Base-by-base conservation (phyloP, 257 asterid species). In the Pogostemon cablin region DNA sequence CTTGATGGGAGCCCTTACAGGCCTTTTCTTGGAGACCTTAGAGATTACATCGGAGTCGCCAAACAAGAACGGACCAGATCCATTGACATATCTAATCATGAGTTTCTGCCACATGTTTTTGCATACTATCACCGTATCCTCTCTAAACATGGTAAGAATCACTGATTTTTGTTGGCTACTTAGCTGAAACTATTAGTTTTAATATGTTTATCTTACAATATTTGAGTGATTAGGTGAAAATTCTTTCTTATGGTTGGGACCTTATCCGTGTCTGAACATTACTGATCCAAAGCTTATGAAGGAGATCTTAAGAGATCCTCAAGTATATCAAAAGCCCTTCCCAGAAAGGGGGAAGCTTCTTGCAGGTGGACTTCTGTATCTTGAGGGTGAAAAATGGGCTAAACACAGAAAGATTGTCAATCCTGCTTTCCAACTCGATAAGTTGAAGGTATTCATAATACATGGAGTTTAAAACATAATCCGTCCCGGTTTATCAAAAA, bases 181-280 rank as follows among this genome's bases (percentile, higher is more conserved):
- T 20, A n/a, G n/a, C n/a, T n/a, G n/a, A n/a, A n/a, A 9, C 10
- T 6, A n/a, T 15, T 0, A 44, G 6, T 6, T 9, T 9, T 4
- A 44, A 2, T 44, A 2, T 44, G 0, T 1, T 9, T 44, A 9
- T 2, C 7, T n/a, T n/a, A n/a, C n/a, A n/a, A n/a, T n/a, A 78
- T 20, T 20, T 20, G 25, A 3, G 3, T 40, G 4, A 7, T 35
- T 25, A 71, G 68, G 75, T 17, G 68, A 68, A 9, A 54, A 44
- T 61, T 72, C 78, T 41, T 77, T 78, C 66, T 0, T 68, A 1
- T 78, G 79, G 82, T 43, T 69, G 17, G 82, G 82, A 5, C 79
- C 82, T 1, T 68, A 42, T n/a, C 82, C 82, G 1, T 54, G 70
- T 9, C n/a, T 78, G 40, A 68, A 35, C 9, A 25, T 78, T 2